Conservation (phyloP, 345 rosid species). For the Citrus reticulata region DNA sequence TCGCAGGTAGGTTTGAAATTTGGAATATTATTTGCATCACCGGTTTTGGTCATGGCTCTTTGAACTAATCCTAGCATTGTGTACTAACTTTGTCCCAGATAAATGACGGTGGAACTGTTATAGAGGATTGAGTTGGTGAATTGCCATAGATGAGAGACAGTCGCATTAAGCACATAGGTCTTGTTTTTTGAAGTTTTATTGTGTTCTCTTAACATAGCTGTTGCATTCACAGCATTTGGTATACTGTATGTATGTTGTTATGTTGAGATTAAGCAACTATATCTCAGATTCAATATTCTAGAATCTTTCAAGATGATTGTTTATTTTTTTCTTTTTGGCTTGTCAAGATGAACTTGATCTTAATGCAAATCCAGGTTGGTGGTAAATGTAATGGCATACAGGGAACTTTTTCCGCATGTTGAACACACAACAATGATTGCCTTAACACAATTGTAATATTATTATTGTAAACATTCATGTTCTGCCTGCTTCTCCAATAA, state of each 20-base stretch:
- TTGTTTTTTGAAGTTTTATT: slow-evolving; percentile 14
- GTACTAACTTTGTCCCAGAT: slow-evolving; percentile 10
- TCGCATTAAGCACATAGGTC: slow-evolving; percentile 2
- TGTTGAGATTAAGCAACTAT: slow-evolving; percentile 9
- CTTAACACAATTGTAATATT: too few species aligned
- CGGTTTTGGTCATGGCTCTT: neutral
- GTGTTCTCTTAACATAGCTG: slow-evolving; percentile 8
- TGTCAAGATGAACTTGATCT: too few species aligned
- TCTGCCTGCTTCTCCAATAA: too few species aligned
- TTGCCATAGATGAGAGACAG: slow-evolving; percentile 15
- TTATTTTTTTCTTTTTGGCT: too few species aligned
- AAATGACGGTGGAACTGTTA: slow-evolving; percentile 21
- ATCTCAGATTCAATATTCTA: slow-evolving; percentile 6
- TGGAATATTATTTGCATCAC: neutral
- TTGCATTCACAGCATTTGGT: slow-evolving; percentile 21
- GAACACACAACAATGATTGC: too few species aligned
- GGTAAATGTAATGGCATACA: too few species aligned
- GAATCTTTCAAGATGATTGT: neutral
- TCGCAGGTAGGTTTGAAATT: slow-evolving; percentile 23
- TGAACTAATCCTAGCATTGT: neutral
- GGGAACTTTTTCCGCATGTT: too few species aligned
- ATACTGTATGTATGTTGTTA: slow-evolving; percentile 12
- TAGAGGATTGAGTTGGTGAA: slow-evolving; percentile 19
- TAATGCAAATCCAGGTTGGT: too few species aligned
- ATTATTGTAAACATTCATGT: too few species aligned